Conservation (phyloP, 768 basidiomycete genomes). For the Pleurotus sapidus region DNA sequence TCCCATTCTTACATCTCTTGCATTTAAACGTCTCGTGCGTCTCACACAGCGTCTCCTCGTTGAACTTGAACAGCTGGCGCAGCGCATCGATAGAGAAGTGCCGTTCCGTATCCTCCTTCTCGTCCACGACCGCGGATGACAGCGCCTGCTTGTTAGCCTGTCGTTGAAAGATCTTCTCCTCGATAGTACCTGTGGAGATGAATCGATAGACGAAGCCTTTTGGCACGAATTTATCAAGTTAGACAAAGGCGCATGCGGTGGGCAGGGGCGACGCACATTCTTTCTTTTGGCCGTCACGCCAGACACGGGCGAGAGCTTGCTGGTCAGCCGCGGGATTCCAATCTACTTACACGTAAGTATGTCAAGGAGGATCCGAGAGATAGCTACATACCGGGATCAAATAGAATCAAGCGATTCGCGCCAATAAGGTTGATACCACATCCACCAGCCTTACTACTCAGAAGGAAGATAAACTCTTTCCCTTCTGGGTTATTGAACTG, state of each 20-base stretch:
- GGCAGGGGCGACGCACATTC: slow-evolving; percentile 65
- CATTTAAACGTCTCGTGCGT: slow-evolving; percentile 99
- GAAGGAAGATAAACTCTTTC: slow-evolving; percentile 91
- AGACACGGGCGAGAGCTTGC: slow-evolving; percentile 96
- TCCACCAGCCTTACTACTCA: slow-evolving; percentile 95
- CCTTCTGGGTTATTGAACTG: slow-evolving; percentile 93
- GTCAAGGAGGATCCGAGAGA: background rate
- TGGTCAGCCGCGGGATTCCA: slow-evolving; percentile 99
- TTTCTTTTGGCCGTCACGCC: slow-evolving; percentile 99
- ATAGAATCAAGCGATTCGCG: slow-evolving; percentile 91
- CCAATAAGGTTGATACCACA: slow-evolving; percentile 98
- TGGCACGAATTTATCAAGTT: background rate
- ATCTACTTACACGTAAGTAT: slow-evolving; percentile 44
- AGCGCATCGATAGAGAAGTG: slow-evolving; percentile 92
- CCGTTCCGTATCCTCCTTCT: slow-evolving; percentile 92
- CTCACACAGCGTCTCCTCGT: slow-evolving; percentile 82
- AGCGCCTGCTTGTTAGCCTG: slow-evolving; percentile 96
- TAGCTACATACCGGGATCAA: slow-evolving; percentile 74
- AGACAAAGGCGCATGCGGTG: background rate
- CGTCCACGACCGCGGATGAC: slow-evolving; percentile 97
- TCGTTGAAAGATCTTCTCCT: slow-evolving; percentile 98
- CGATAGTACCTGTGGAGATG: slow-evolving; percentile 94
- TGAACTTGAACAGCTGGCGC: slow-evolving; percentile 88
- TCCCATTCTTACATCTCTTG: slow-evolving; percentile 85
- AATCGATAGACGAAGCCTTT: slow-evolving; percentile 97